Base-by-base conservation (phyloP, 2,329 filamentous ascomycete species). In the Rhytidhysteron rufulum region DNA sequence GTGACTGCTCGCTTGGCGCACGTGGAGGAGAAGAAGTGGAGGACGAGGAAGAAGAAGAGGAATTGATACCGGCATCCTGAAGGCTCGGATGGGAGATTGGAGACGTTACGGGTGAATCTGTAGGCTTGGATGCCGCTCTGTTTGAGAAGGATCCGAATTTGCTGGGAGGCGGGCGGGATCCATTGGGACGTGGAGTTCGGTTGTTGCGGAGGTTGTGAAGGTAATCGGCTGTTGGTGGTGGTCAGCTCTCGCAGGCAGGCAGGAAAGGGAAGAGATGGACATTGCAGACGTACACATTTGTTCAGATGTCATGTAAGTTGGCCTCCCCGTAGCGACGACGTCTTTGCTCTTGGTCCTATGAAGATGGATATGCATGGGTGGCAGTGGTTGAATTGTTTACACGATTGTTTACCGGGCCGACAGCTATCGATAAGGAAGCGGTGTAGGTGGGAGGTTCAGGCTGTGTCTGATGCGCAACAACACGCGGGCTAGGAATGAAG, bases 171-270 rank as follows among this genome's bases (percentile, higher is more conserved):
- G 85, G 85, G 49, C 86, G 75, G 36, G 85, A 83, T 46, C 86
- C 85, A 41, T 80, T 83, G 7, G 86, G 86, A 41, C 86, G 77
- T 25, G 77, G 72, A 41, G 80, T 72, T 37, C 83, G 80, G 63
- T 78, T 85, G 51, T 76, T 79, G 51, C 86, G 82, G 25, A 91
- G 76, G 50, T 83, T 79, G 51, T 82, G 74, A 25, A 89, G 77
- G 62, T 88, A 90, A 44, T 74, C 73, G 50, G 82, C 85, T 66
- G 45, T 27, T 37, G 29, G 34, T 20, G 25, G 42, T 21, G n/a
- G 41, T 62, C 49, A 57, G 47, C 38, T 27, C 24, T 13, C 24
- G 24, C 8, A 7, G 24, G 24, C 7, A 27, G 24, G 13, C 24
- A n/a, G n/a, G 7, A 27, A 27, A 31, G 32, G 41, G 30, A n/a